phyloP scores from a whole-genome alignment of 2,329 filamentous ascomycete species.

The Colletotrichum echinochloae region DNA sequence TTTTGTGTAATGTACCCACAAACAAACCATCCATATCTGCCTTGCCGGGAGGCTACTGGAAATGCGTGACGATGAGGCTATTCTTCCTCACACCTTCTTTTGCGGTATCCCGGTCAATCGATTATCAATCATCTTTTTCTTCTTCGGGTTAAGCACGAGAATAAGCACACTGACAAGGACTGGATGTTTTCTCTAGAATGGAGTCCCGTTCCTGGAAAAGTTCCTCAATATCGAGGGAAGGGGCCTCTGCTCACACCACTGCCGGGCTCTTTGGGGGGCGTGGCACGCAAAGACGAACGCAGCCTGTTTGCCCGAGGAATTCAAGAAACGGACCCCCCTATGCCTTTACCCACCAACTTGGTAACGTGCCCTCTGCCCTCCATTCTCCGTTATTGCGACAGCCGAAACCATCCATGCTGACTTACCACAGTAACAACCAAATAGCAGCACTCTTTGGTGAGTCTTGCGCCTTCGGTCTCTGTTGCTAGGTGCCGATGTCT shows the following conservation, averaged over 20 bases:
- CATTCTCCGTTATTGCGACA: slow-evolving; percentile 3
- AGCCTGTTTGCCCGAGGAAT: not conserved
- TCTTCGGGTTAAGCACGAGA: not conserved
- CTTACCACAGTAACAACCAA: not conserved
- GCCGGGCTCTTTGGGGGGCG: not conserved
- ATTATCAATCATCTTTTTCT: not conserved
- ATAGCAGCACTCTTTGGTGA: not conserved
- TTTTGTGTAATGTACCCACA: not conserved
- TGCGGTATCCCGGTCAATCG: not conserved
- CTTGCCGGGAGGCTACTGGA: not conserved
- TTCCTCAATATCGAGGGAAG: not conserved
- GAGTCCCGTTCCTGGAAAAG: not conserved
- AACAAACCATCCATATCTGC: not conserved
- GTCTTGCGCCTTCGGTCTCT: not conserved
- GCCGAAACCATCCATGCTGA: slow-evolving; percentile 26
- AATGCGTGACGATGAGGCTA: not conserved
- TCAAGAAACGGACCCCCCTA: not conserved
- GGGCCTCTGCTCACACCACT: not conserved
- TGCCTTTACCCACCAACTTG: slow-evolving; percentile 1
- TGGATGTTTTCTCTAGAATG: not conserved
- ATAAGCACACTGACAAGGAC: not conserved
- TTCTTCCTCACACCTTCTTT: not conserved
- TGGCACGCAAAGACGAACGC: not conserved
- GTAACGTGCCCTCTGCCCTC: slow-evolving; percentile 1
- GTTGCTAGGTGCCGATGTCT: not conserved